Percentiles rank a stretch among this genome's conserved stretches.
phyloP scores from a whole-genome alignment of 371 early-diverging fungal species.

The Dipsacomyces acuminosporus region DNA sequence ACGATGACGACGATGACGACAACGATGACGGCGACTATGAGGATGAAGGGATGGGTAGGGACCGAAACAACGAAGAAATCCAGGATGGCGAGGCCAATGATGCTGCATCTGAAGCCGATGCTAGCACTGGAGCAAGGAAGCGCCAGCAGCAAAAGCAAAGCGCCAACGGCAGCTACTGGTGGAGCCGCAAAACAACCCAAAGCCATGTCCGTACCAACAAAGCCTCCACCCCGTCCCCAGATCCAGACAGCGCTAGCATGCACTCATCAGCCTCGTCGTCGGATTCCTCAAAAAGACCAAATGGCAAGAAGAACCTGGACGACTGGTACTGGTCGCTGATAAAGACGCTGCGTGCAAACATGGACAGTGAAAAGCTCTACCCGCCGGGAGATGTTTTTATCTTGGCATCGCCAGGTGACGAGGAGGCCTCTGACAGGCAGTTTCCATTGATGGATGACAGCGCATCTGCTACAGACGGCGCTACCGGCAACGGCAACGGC shows the following conservation, averaged over 20 bases:
- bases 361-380: slow-evolving; percentile 73
- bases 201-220: neutral
- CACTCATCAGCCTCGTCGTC: neutral
- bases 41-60: too few relatives aligned
- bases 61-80: too few relatives aligned
- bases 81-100: slow-evolving; percentile 8
- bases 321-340: slow-evolving; percentile 80
- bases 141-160: slow-evolving; percentile 5
- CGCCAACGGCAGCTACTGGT: slow-evolving; percentile 52
- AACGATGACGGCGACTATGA: slow-evolving; percentile 1
- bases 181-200: slow-evolving; percentile 6
- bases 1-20: slow-evolving; percentile 11
- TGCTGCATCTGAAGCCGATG: too few relatives aligned
- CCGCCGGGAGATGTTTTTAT: slow-evolving; percentile 70
- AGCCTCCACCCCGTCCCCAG: neutral
- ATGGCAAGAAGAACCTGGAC: slow-evolving; percentile 30
- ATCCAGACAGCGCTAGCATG: neutral
- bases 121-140: neutral
- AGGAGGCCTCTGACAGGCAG: slow-evolving; percentile 28
- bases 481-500: too few relatives aligned
- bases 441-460: slow-evolving; percentile 5
- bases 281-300: slow-evolving; percentile 1
- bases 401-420: slow-evolving; percentile 50
- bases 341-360: slow-evolving; percentile 74
- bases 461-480: too few relatives aligned